Conservation (phyloP, 176 grass and related monocot genomes). For the Alloteropsis semialata region DNA sequence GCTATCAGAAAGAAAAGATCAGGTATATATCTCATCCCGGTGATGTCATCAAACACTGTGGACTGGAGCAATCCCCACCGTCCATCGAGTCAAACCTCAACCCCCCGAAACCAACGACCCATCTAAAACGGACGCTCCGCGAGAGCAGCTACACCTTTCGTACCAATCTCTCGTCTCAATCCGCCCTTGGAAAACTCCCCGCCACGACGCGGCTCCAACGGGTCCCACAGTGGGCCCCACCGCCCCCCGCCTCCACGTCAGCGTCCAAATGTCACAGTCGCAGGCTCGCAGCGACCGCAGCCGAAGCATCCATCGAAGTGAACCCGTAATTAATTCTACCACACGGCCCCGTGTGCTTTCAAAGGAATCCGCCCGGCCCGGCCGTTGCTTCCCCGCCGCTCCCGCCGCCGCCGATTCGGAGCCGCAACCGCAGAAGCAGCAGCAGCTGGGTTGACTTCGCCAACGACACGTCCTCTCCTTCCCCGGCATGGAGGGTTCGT, state of each 20-base stretch:
- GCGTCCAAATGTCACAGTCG: not conserved
- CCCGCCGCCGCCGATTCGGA: not conserved
- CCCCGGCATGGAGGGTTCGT: not conserved
- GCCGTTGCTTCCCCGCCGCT: slow-evolving; percentile 15
- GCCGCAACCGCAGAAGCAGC: not conserved
- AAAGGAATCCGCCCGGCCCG: not conserved
- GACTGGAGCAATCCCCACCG: not conserved
- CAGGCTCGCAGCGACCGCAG: not conserved
- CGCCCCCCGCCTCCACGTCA: not conserved
- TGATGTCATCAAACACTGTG: no score
- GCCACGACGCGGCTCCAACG: not conserved
- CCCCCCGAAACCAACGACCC: not conserved
- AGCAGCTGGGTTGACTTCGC: not conserved
- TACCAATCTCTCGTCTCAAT: not conserved
- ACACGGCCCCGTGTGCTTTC: not conserved
- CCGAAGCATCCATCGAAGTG: not conserved
- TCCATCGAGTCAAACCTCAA: not conserved
- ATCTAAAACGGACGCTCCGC: not conserved
- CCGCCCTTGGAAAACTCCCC: not conserved
- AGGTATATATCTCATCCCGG: no score
- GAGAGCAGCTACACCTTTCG: not conserved
- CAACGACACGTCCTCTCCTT: no score
- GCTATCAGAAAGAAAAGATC: no score
- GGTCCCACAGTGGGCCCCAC: not conserved
- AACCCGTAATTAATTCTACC: not conserved